Percentiles rank a stretch among this genome's conserved stretches.
Evolutionary conservation across 257 asterid genomes (phyloP).

Genomic region (Gynochthodes officinalis): DNA sequence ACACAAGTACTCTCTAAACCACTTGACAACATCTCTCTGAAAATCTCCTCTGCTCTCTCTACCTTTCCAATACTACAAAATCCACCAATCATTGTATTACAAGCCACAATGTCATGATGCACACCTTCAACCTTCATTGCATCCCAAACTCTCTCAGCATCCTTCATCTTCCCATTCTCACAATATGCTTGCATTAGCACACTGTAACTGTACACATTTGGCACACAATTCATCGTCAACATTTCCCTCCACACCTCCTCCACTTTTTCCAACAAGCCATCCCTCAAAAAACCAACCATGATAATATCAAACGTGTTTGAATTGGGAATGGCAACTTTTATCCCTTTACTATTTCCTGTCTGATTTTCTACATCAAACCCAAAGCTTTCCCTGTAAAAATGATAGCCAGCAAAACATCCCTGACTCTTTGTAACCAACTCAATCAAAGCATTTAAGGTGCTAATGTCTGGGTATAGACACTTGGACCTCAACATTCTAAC

Average conservation of each 20-base stretch:
- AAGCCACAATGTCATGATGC: conserved; percentile 48
- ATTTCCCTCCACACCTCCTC: conserved; percentile 76
- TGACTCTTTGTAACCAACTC: conserved; percentile 56
- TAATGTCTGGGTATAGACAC: conserved; percentile 38
- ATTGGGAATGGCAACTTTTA: conserved; percentile 28
- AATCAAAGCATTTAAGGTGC: conserved; percentile 58
- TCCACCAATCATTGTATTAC: conserved; percentile 67
- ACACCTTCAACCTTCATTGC: conserved; percentile 49
- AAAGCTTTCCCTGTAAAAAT: conserved; percentile 55
- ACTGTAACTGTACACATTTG: conserved; percentile 57
- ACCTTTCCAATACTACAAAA: conserved; percentile 58
- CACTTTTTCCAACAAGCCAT: conserved; percentile 62
- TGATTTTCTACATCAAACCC: conserved; percentile 21
- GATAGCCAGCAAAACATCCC: conserved; percentile 60
- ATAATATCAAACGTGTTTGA: conserved; percentile 53
- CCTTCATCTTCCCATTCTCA: conserved; percentile 50
- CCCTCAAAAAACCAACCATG: conserved; percentile 72
- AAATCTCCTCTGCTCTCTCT: conserved; percentile 61
- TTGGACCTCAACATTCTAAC: conserved; percentile 53
- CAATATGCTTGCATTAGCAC: conserved; percentile 58
- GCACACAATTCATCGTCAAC: conserved; percentile 34
- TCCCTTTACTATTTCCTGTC: conserved; percentile 15
- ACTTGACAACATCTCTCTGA: conserved; percentile 54
- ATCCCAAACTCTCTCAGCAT: conserved; percentile 56
- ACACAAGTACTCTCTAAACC: conserved; percentile 56